Evolutionary conservation across 2,329 filamentous ascomycete species (phyloP), one percentile per base, ranked within the genome.

Genomic region (Paraphaeosphaeria minitans): DNA sequence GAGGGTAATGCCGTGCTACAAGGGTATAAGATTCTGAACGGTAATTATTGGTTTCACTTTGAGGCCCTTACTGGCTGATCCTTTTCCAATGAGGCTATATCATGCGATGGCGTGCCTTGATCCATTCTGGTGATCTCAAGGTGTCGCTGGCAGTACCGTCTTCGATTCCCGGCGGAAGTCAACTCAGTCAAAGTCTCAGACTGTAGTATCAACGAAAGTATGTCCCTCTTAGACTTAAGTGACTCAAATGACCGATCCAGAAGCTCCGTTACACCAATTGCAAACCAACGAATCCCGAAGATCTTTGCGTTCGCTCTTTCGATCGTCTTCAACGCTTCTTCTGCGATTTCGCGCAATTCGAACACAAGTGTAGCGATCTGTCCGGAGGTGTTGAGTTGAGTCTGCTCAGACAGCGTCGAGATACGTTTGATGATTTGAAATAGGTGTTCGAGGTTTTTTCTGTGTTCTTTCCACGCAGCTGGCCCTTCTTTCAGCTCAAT

Each of bases 91-190:
- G 16, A 14, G n/a, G 9, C 4, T 19, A 39, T 7, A 10, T 43
- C 41, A 3, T 21, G 19, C 2, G 41, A 43, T 4, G 19, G 10
- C 22, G 19, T 21, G 1, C 13, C 9, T 9, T 13, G 41, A 4
- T 22, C 41, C 41, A 43, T 43, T 10, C 2, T 43, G 19, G 1
- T 6, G 19, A 12, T 7, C 8, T 43, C 19, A 19, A 22, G 5
- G 10, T 43, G 19, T 43, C 19, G 3, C 22, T 49, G 46, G 14
- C n/a, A n/a, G n/a, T n/a, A n/a, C n/a, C n/a, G n/a, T n/a, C n/a
- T n/a, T n/a, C n/a, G n/a, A n/a, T n/a, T n/a, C n/a, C 33, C n/a
- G 43, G 43, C 3, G n/a, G 58, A 55, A 14, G 57, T 8, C 41
- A 58, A 13, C 42, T 53, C 43, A 39, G 22, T 41, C 24, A 56